phyloP scores from a whole-genome alignment of 148 eudicot genomes.

The Nyssa sinensis region DNA sequence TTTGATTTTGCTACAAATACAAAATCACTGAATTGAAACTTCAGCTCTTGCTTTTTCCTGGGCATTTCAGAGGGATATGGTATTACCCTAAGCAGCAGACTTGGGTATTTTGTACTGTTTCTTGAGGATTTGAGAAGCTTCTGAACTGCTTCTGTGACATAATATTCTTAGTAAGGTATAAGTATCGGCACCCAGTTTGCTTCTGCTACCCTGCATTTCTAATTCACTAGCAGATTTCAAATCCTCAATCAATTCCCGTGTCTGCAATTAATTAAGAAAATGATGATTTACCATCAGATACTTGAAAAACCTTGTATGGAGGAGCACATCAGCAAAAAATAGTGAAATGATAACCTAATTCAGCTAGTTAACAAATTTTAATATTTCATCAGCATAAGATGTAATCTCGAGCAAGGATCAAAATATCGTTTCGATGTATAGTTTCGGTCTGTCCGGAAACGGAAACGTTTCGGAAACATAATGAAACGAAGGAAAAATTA shows the following conservation, averaged over 20 bases:
- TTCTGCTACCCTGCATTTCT: slow-evolving; percentile 62
- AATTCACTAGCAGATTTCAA: slow-evolving; percentile 65
- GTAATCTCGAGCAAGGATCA: no score
- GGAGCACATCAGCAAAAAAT: neutral
- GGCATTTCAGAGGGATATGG: neutral
- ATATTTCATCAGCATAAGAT: no score
- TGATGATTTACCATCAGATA: neutral
- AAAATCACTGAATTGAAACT: no score
- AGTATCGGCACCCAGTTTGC: slow-evolving; percentile 77
- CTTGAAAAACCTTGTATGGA: neutral
- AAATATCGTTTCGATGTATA: no score
- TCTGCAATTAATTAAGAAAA: slow-evolving; percentile 48
- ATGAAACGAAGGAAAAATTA: no score
- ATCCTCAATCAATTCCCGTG: slow-evolving; percentile 89
- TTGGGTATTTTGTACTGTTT: slow-evolving; percentile 96
- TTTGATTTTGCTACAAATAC: neutral
- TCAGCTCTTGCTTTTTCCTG: neutral
- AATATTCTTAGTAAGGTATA: slow-evolving; percentile 77
- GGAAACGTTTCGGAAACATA: no score
- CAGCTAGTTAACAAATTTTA: neutral
- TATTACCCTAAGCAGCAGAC: slow-evolving; percentile 42
- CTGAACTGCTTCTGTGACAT: slow-evolving; percentile 87
- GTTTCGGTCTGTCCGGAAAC: no score
- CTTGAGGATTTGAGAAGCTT: slow-evolving; percentile 95
- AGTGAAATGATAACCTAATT: neutral